Evolutionary conservation across 2,329 filamentous ascomycete species (phyloP).

Genomic region (Epichloe aotearoae): DNA sequence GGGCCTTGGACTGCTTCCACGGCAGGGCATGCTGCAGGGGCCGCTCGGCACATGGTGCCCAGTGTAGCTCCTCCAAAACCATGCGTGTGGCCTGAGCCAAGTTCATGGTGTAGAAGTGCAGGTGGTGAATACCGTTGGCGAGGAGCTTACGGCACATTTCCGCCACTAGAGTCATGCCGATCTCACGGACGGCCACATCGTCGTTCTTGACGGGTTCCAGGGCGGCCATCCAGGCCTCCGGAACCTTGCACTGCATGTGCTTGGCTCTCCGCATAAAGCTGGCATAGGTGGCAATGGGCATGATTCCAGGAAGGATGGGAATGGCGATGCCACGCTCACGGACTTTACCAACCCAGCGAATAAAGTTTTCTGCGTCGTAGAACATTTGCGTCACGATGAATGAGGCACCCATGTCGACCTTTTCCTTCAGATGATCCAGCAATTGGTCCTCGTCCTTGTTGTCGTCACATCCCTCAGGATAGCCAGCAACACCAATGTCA

Average conservation of each 20-base stretch:
- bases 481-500: constrained; percentile 93
- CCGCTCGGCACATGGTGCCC: constrained; percentile 64
- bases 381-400: constrained; percentile 99
- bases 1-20: constrained; percentile 87
- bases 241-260: constrained; percentile 80
- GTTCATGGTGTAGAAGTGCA: constrained; percentile 99
- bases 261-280: constrained; percentile 82
- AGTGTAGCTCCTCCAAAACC: constrained; percentile 78
- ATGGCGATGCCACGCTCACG: constrained; percentile 72
- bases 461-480: constrained; percentile 91
- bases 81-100: constrained; percentile 86
- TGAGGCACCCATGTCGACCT: constrained; percentile 82
- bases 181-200: constrained; percentile 78
- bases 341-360: constrained; percentile 79
- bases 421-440: constrained; percentile 89
- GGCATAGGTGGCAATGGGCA: constrained; percentile 84
- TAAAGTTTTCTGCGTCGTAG: constrained; percentile 92
- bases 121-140: constrained; percentile 66
- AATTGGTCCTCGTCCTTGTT: constrained; percentile 75
- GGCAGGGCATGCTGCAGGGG: constrained; percentile 83
- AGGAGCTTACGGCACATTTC: constrained; percentile 83
- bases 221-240: constrained; percentile 63
- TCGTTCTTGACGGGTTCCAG: constrained; percentile 95
- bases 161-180: constrained; percentile 76
- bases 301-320: constrained; percentile 76